These are phyloP conservation scores for Myxozyma lipomycoides DNA, from an alignment of 805 yeast species.

Conservation along the genomic window DNA sequence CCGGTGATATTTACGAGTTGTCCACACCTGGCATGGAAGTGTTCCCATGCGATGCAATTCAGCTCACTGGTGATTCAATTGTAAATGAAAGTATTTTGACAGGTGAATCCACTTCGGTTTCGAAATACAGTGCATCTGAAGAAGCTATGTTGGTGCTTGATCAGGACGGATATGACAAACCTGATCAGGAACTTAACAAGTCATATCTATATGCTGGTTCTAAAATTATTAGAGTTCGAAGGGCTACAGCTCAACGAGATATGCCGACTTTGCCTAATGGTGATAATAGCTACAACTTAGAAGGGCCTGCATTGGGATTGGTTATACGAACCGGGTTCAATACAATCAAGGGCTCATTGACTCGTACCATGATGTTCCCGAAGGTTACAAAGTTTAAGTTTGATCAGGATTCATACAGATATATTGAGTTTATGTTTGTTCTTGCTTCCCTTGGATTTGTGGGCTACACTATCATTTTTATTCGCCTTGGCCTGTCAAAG, in stretches of 20 bases:
- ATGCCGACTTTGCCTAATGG: background rate
- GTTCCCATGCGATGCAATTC: conserved; percentile 85
- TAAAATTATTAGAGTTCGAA: conserved; percentile 74
- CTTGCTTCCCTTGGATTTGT: conserved; percentile 83
- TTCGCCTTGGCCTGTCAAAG: conserved; percentile 66
- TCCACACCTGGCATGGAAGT: conserved; percentile 71
- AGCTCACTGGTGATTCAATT: conserved; percentile 88
- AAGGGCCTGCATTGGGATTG: conserved; percentile 79
- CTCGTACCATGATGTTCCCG: conserved; percentile 95
- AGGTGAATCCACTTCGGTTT: conserved; percentile 96
- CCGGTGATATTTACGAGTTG: conserved; percentile 92
- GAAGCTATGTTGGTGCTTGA: conserved; percentile 46
- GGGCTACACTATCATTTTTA: conserved; percentile 76
- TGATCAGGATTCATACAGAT: conserved; percentile 89
- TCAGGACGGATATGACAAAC: conserved; percentile 44
- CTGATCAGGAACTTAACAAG: conserved; percentile 61
- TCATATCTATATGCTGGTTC: conserved; percentile 87
- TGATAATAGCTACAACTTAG: conserved; percentile 41
- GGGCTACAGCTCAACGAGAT: conserved; percentile 39
- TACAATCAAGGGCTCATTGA: conserved; percentile 90
- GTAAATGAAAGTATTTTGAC: conserved; percentile 98
- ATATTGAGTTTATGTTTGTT: conserved; percentile 88
- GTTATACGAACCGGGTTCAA: conserved; percentile 88
- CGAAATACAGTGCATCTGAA: conserved; percentile 64
- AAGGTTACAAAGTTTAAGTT: conserved; percentile 91